Evolutionary conservation across 768 basidiomycete genomes (phyloP), one percentile per base, ranked within the genome.

Genomic region (Suillus brevipes): DNA sequence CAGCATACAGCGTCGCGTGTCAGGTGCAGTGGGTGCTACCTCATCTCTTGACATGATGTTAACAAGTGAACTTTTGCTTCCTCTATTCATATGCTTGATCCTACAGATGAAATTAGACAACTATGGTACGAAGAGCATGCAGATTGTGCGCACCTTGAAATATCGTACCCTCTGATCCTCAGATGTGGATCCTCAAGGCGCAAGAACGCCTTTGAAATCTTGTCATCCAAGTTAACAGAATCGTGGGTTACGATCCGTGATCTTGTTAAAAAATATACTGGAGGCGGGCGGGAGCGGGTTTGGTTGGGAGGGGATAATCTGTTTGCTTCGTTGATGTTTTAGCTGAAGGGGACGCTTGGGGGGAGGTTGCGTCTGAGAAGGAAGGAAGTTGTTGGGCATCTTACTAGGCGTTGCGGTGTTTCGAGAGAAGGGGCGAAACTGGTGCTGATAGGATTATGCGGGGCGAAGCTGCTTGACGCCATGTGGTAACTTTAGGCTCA

Each of bases 11-110:
- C 78, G 77, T 0, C 64, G 49, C 8, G 76, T 76, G n/a, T 71
- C 68, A 31, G 70, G 68, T 4, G 74, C 76, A 14, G 70, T 57
- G 0, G 64, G 56, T n/a, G 74, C 71, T 43, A 74, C 61, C 36
- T 61, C 77, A 68, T 63, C 79, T 66, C 67, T 73, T 7, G 71
- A 67, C 52, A 82, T 66, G 69, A 83, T 74, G 60, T 82, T 83
- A 55, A 77, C 67, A 31, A 75, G 67, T 13, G 76, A 77, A 34
- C 74, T 76, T 49, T 75, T 77, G 6, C 76, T 76, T 20, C 72
- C 65, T 20, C 82, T 57, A 50, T 81, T 64, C 31, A 31, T 43
- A 38, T 12, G 37, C 36, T 16, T 28, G 49, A 34, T 28, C 14
- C 40, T 36, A 34, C 8, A 38, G 20, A n/a, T 58, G 7, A 59